phyloP scores from a whole-genome alignment of 2,329 filamentous ascomycete genomes.

The Reticulascus tulasneorum region DNA sequence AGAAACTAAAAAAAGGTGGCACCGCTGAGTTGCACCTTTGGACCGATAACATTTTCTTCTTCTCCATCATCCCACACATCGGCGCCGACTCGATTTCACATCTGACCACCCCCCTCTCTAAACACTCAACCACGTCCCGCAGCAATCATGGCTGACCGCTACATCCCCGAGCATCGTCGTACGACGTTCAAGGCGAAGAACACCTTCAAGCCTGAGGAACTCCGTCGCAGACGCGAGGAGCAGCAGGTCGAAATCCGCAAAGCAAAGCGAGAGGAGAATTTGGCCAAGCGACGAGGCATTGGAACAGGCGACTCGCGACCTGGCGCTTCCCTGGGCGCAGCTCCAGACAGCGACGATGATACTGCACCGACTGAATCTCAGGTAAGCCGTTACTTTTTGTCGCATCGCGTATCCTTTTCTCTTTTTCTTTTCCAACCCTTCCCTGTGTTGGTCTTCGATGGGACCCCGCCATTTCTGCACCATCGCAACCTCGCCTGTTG shows the following conservation, averaged over 20 bases:
- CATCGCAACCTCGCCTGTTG: slow-evolving; percentile 13
- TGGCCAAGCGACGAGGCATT: slow-evolving; percentile 96
- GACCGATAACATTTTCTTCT: too few relatives aligned
- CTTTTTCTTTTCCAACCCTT: slow-evolving; percentile 7
- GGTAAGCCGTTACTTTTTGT: slow-evolving; percentile 53
- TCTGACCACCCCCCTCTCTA: too few relatives aligned
- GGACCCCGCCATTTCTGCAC: slow-evolving; percentile 14
- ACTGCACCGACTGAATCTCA: slow-evolving; percentile 91
- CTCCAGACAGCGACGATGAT: slow-evolving; percentile 96
- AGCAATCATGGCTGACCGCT: slow-evolving; percentile 89
- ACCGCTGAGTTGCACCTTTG: too few relatives aligned
- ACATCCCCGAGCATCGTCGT: slow-evolving; percentile 98
- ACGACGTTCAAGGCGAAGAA: slow-evolving; percentile 99
- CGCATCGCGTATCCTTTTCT: slow-evolving; percentile 9
- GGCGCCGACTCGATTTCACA: too few relatives aligned
- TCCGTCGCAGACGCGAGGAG: slow-evolving; percentile 96
- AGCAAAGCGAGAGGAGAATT: slow-evolving; percentile 97
- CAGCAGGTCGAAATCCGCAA: slow-evolving; percentile 99
- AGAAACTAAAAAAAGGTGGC: too few relatives aligned
- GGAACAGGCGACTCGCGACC: slow-evolving; percentile 74
- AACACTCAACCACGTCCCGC: too few relatives aligned
- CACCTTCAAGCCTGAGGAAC: slow-evolving; percentile 98
- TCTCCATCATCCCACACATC: slow-evolving; percentile 6
- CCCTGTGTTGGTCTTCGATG: slow-evolving; percentile 5
- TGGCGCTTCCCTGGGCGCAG: slow-evolving; percentile 78